A percentile compares a stretch with the other conserved stretches of the same genome.
Evolutionary conservation across 2,329 filamentous ascomycete species (phyloP).

Genomic region (Talaromyces albobiverticillius): DNA sequence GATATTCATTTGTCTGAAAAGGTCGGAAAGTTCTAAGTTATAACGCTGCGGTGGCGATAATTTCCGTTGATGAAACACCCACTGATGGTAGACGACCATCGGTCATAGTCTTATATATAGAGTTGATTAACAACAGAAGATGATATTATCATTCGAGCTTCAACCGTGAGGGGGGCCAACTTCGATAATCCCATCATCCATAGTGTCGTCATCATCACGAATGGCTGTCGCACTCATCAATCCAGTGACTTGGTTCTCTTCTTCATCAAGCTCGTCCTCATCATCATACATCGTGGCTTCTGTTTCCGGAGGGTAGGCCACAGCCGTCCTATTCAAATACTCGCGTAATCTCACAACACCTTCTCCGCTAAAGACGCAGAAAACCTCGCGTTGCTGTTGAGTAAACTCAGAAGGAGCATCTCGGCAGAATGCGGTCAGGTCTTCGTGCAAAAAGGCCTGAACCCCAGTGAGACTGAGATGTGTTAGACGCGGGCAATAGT

Average conservation of each 20-base stretch:
- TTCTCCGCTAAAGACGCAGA: slow-evolving; percentile 92
- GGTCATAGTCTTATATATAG: background rate
- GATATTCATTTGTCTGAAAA: background rate
- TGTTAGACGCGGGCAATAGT: slow-evolving; percentile 86
- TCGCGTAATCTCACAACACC: slow-evolving; percentile 76
- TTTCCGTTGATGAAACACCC: background rate
- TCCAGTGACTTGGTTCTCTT: slow-evolving; percentile 40
- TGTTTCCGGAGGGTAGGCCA: slow-evolving; percentile 27
- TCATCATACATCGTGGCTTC: slow-evolving; percentile 46
- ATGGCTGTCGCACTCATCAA: slow-evolving; percentile 42
- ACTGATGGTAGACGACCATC: background rate
- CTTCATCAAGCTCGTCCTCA: slow-evolving; percentile 43
- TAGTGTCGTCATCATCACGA: slow-evolving; percentile 38
- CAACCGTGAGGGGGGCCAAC: slow-evolving; percentile 33
- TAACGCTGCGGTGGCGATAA: background rate
- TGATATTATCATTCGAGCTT: slow-evolving; percentile 9
- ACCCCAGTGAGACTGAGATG: slow-evolving; percentile 94
- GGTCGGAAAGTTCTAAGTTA: background rate
- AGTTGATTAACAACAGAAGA: background rate
- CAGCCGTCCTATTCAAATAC: slow-evolving; percentile 62
- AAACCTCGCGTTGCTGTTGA: slow-evolving; percentile 88
- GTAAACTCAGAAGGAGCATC: slow-evolving; percentile 89
- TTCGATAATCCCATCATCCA: slow-evolving; percentile 26
- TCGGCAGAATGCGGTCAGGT: slow-evolving; percentile 81
- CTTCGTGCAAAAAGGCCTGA: slow-evolving; percentile 80